Conservation (phyloP, 106 monocot species). For the Platanthera guangdongensis region DNA sequence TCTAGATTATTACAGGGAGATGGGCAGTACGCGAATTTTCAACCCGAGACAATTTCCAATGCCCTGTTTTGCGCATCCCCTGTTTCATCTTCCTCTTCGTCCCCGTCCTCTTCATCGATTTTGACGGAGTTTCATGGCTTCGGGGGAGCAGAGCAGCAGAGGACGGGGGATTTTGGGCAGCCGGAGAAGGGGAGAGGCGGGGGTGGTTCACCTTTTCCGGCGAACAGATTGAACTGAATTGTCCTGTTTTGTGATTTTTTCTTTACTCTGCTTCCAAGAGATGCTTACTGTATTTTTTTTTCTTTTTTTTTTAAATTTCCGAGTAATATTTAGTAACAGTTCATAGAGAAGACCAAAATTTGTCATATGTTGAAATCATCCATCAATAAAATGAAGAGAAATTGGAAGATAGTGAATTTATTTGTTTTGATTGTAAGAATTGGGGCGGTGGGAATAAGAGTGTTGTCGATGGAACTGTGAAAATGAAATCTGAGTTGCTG, state of each 20-base stretch:
- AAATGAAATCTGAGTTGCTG: too few relatives aligned
- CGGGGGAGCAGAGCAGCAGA: background rate
- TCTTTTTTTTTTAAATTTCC: background rate
- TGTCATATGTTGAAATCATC: too few relatives aligned
- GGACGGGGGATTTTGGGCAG: background rate
- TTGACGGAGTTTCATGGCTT: background rate
- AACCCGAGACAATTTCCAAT: background rate
- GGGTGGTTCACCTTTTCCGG: background rate
- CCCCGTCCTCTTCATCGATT: background rate
- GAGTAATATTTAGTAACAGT: background rate
- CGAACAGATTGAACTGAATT: background rate
- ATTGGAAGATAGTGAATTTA: too few relatives aligned
- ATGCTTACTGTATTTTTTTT: background rate
- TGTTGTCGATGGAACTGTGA: too few relatives aligned
- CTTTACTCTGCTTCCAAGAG: background rate
- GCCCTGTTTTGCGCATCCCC: slow-evolving; percentile 9
- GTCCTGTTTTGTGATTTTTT: background rate
- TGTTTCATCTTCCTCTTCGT: background rate
- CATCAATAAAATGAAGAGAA: too few relatives aligned
- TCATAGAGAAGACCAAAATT: too few relatives aligned
- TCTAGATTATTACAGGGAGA: slow-evolving; percentile 4
- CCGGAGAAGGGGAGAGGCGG: background rate
- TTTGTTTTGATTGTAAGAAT: too few relatives aligned
- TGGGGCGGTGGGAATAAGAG: too few relatives aligned
- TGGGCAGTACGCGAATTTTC: slow-evolving; percentile 8